Evolutionary conservation across 257 asterid species (phyloP), one percentile per base, ranked within the genome.

Genomic region (Plantago major): DNA sequence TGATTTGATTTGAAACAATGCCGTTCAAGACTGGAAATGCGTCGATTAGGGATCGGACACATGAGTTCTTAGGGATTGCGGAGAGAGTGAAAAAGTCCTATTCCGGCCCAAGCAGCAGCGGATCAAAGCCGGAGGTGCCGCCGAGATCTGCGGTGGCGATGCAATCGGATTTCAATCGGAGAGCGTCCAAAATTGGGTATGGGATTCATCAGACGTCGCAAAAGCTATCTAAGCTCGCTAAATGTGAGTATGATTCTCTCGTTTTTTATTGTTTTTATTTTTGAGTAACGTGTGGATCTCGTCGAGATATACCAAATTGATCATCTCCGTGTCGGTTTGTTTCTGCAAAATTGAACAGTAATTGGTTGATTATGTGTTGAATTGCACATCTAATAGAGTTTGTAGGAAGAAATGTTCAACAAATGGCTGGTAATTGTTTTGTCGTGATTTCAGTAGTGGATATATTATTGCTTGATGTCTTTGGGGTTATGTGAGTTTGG

Each of bases 121-220:
- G 81, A 62, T 75, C 83, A 55, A 73, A 76, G 70, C 62, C 74
- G 28, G 84, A 76, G 68, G 78, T 76, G 53, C 79, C 72, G 54
- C 81, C 81, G 14, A 81, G 88, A 71, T 70, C 89, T 15, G 77
- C 80, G 44, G 67, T 71, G 55, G 92, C 96, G 58, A 69, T 80
- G 84, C 99, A 87, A 74, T 87, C 99, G 15, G 99, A 89, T 71
- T 93, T 93, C 53, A 85, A 84, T 40, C 64, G 76, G 45, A 78
- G 94, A 79, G 99, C 96, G 52, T 87, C 99, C 62, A 93, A 78
- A 68, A 82, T 93, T 45, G 97, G 89, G 55, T 78, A 79, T 8
- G 99, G 92, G 56, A 93, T 93, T 50, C 97, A 89, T 58, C 96
- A 87, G 62, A 87, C 96, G 19, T 93, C 99, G 46, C 96, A 85